A percentile compares a stretch with the other conserved stretches of the same genome.
phyloP scores from a whole-genome alignment of 495 filamentous ascomycete genomes.

The Aspergillus biplanus region DNA sequence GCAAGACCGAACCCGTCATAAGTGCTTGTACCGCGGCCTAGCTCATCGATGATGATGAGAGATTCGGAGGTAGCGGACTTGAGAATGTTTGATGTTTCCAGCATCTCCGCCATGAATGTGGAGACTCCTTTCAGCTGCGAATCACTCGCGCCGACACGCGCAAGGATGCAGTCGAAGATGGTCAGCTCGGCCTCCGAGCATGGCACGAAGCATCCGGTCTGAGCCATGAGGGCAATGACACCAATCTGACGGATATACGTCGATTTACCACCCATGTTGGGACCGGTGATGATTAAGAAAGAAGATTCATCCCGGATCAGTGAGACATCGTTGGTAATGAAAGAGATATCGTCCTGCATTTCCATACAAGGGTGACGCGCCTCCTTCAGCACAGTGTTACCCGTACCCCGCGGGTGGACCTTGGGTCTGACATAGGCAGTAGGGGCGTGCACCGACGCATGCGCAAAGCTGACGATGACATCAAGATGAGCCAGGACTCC shows the following conservation, averaged over 20 bases:
- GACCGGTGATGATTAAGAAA: slow-evolving; percentile 96
- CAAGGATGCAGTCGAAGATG: slow-evolving; percentile 97
- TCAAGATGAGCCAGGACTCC: slow-evolving; percentile 91
- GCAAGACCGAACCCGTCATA: slow-evolving; percentile 98
- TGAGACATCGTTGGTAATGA: slow-evolving; percentile 96
- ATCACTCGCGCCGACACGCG: slow-evolving; percentile 92
- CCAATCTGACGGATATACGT: slow-evolving; percentile 99
- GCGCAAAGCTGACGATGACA: slow-evolving; percentile 94
- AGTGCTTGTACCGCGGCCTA: slow-evolving; percentile 96
- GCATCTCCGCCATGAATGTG: slow-evolving; percentile 99
- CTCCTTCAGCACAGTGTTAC: slow-evolving; percentile 88
- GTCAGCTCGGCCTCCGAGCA: slow-evolving; percentile 88
- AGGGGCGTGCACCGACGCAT: slow-evolving; percentile 91
- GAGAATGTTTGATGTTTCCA: slow-evolving; percentile 97
- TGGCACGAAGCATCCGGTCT: slow-evolving; percentile 95
- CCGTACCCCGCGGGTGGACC: slow-evolving; percentile 87
- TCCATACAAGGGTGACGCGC: slow-evolving; percentile 98
- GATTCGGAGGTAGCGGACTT: slow-evolving; percentile 94
- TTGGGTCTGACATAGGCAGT: slow-evolving; percentile 88
- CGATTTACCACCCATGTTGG: slow-evolving; percentile 99
- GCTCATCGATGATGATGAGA: slow-evolving; percentile 97
- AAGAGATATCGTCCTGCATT: slow-evolving; percentile 97
- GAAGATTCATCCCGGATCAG: slow-evolving; percentile 80
- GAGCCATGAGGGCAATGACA: slow-evolving; percentile 96
- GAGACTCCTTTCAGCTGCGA: slow-evolving; percentile 97